Percentiles rank a stretch among this genome's conserved stretches.
phyloP scores from a whole-genome alignment of 2,329 filamentous ascomycete genomes.

The Beauveria scarabaeidicola region DNA sequence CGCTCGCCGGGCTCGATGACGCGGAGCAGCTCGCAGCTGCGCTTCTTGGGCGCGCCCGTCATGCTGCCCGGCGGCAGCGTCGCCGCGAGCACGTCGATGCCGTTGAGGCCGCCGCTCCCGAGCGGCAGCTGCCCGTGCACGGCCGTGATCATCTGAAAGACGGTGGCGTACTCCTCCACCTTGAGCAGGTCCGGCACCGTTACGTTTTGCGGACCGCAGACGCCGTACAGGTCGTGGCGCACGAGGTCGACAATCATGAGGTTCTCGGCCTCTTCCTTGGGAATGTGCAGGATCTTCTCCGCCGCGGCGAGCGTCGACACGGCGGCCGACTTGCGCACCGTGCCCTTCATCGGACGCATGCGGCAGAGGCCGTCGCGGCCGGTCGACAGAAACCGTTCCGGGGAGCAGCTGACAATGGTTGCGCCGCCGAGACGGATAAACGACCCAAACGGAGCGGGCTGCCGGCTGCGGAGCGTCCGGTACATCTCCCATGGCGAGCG shows the following conservation, averaged over 20 bases:
- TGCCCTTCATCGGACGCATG: constrained; percentile 95
- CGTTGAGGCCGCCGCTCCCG: constrained; percentile 25
- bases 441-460: constrained; percentile 79
- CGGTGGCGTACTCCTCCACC: constrained; percentile 83
- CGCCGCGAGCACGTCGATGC: constrained; percentile 66
- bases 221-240: constrained; percentile 84
- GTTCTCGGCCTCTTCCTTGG: constrained; percentile 92
- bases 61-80: constrained; percentile 86
- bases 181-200: constrained; percentile 69
- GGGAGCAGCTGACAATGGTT: constrained; percentile 74
- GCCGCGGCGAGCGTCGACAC: constrained; percentile 64
- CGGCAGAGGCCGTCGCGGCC: constrained; percentile 49
- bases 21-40: constrained; percentile 75
- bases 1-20: constrained; percentile 58
- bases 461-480: constrained; percentile 56
- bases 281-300: constrained; percentile 61
- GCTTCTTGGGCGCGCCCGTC: constrained; percentile 93
- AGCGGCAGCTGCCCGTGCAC: constrained; percentile 59
- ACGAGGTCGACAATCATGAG: constrained; percentile 97
- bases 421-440: constrained; percentile 62
- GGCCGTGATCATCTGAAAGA: constrained; percentile 86
- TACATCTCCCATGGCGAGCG: constrained; percentile 61
- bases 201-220: constrained; percentile 68
- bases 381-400: constrained; percentile 74
- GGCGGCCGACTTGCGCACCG: constrained; percentile 66